phyloP scores from a whole-genome alignment of 345 rosid genomes.

The Physaria fendleri region DNA sequence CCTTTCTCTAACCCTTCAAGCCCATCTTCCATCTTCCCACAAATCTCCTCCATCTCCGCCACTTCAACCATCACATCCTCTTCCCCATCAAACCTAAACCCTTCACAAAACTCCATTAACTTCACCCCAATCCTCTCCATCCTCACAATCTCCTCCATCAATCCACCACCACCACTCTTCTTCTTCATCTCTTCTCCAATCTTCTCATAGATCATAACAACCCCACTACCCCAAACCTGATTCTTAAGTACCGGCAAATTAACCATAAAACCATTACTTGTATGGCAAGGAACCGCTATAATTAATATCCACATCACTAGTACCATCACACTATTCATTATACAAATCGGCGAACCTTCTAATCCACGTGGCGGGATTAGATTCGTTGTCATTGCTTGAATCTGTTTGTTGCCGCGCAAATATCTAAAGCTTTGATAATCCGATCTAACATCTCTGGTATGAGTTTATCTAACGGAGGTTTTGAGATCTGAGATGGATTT shows the following conservation, averaged over 20 bases:
- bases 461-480: constrained; percentile 76
- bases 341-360: constrained; percentile 49
- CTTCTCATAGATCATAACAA: constrained; percentile 54
- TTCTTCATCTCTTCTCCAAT: constrained; percentile 90
- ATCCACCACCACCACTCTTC: constrained; percentile 64
- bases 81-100: constrained; percentile 50
- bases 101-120: constrained; percentile 58
- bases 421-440: constrained; percentile 62
- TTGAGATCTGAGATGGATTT: constrained; percentile 49
- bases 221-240: constrained; percentile 58
- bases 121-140: constrained; percentile 64
- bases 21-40: constrained; percentile 76
- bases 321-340: constrained; percentile 53
- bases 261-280: constrained; percentile 48
- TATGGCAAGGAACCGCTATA: constrained; percentile 86
- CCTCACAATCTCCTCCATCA: constrained; percentile 75
- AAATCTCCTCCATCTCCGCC: constrained; percentile 63
- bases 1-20: constrained; percentile 64
- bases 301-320: constrained; percentile 75
- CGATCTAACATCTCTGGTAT: constrained; percentile 75
- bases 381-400: constrained; percentile 73
- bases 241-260: constrained; percentile 68
- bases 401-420: constrained; percentile 85
- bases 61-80: constrained; percentile 49
- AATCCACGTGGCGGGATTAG: constrained; percentile 65